Base-by-base conservation (phyloP, 148 eudicot genomes). In the Mesembryanthemum crystallinum region DNA sequence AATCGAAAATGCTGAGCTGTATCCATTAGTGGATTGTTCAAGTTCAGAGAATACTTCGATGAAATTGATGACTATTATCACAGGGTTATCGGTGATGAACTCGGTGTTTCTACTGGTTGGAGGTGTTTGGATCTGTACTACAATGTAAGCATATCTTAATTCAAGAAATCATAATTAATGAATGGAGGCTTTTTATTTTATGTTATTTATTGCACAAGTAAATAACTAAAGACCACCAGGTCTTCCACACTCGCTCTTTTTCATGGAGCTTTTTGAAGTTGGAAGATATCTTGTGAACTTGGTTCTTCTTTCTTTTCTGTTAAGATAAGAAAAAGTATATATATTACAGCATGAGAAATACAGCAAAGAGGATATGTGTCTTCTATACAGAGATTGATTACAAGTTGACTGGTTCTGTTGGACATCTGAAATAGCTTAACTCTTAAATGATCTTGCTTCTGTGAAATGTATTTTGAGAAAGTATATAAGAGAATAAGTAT, bases 51-150 rank as follows among this genome's bases (percentile, higher is more conserved):
- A 77, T 92, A 80, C 81, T 85, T 81, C 68, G 80, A 37, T 75
- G 98, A 95, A 75, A 89, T 95, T 71, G 91, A 95, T 87, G 85
- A 81, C 14, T 92, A 95, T 76, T 95, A 95, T 84, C 85, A 95
- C 73, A 87, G 80, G 70, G 82, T 87, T 67, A 86, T 84, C 78
- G 94, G 92, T 76, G 84, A 82, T 76, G 94, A 90, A 77, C 81
- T 88, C 78, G 98, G 98, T 73, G 79, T 87, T 74, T 85, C 98
- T 67, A 95, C 96, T 76, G 98, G 98, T 69, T 95, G 98, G 98
- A 88, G 79, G 82, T 71, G 76, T 57, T 82, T 95, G 79, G 82
- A 95, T 77, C 82, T 77, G 55, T 82, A 85, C 60, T 95, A 95
- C 79, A 95, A 92, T 73, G 97, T 95, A 84, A 87, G 94, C 76